These are phyloP conservation scores for Berkeleyomyces rouxiae DNA, from an alignment of 2,329 filamentous ascomycete species.

Conservation along the genomic window DNA sequence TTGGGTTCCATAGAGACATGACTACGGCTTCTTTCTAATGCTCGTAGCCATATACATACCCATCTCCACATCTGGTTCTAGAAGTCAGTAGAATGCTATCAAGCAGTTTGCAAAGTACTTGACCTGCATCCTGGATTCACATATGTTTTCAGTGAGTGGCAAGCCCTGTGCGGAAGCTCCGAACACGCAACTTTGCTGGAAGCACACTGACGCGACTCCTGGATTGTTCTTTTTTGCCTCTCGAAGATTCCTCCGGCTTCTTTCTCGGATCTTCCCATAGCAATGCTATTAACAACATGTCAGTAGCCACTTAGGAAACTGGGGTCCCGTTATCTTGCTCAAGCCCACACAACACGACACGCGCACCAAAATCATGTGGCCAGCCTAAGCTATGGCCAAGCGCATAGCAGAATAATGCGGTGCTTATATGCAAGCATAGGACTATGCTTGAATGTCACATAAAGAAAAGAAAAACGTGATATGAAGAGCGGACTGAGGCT, in stretches of 20 bases:
- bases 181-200: no score
- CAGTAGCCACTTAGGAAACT: not conserved
- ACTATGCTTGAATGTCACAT: not conserved
- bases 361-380: no score
- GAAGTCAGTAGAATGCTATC: no score
- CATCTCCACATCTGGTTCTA: no score
- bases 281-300: not conserved
- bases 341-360: not conserved
- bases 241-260: conserved; percentile 4
- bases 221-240: not conserved
- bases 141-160: no score
- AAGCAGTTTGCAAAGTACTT: no score
- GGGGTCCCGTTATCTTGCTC: not conserved
- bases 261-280: conserved; percentile 4
- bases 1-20: no score
- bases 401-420: not conserved
- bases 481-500: not conserved
- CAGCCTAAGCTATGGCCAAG: not conserved
- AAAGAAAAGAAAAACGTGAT: not conserved
- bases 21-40: no score
- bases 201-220: not conserved
- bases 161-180: no score
- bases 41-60: no score
- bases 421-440: not conserved
- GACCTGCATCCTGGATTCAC: no score